Base-by-base conservation (phyloP, 2,329 filamentous ascomycete species). In the Raffaelea deltoideospora region DNA sequence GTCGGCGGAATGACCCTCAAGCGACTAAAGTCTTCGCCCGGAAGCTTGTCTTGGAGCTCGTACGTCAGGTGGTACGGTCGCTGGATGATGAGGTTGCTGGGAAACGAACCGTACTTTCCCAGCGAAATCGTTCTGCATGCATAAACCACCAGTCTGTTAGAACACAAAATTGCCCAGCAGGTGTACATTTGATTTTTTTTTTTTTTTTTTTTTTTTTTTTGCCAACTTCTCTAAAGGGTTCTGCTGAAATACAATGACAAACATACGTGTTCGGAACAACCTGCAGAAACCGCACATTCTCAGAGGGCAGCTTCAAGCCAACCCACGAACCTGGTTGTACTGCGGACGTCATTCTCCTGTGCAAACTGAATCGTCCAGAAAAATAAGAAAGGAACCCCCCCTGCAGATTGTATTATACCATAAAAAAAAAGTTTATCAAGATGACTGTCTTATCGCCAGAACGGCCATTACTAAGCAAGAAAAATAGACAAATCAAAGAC, bases 31-130 rank as follows among this genome's bases (percentile, higher is more conserved):
- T 63, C 64, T 45, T 80, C 74, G 42, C 69, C 69, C 5, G 76
- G 67, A 20, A 65, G 58, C 50, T 71, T 74, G 48, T 94, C 85
- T 44, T 80, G 70, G 3, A 96, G 67, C 55, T 96, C 88, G 59
- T 85, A 98, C 1, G 87, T 96, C 41, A 92, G 65, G 60, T 94
- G 75, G 53, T 84, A 94, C 0, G 90, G 90, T 8, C 90, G 78
- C n/a, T 85, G 80, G 43, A 98, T 72, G 32, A 98, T 74, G 23
- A 90, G 71, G 53, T 96, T 95, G 36, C 83, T 76, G 14, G 84
- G 79, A 53, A 98, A 95, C 2, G 76, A 75, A 45, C 90, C 90
- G 54, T 90, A 93, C 71, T 95, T 96, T 38, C 86, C 86, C 24
- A 96, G 66, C 2, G 83, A 85, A 45, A 96, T 80, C 31, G 75